Evolutionary conservation across 2,329 filamentous ascomycete genomes (phyloP).

Genomic region (Tolypocladium tropicale): DNA sequence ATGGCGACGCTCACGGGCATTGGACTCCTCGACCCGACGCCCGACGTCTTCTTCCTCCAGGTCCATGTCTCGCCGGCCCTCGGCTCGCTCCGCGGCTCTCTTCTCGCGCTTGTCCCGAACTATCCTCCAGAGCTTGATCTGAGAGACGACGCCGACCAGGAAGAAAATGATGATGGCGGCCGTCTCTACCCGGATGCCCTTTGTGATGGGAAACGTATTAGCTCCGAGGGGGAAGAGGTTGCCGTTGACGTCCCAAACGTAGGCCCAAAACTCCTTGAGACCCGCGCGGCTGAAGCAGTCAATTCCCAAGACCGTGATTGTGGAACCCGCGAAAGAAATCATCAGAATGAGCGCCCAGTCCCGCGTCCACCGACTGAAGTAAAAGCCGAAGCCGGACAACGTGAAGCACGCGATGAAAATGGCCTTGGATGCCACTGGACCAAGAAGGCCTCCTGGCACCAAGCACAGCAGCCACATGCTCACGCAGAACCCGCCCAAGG

Average conservation of each 20-base stretch:
- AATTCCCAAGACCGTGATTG: conserved; percentile 69
- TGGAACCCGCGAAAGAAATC: conserved; percentile 75
- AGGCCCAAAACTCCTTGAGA: conserved; percentile 92
- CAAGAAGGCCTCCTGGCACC: conserved; percentile 64
- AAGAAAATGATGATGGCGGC: conserved; percentile 67
- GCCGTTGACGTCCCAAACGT: conserved; percentile 75
- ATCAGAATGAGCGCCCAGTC: conserved; percentile 66
- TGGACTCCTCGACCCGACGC: conserved; percentile 52
- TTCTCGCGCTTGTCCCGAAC: conserved; percentile 52
- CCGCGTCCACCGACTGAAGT: conserved; percentile 69
- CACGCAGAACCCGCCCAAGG: conserved; percentile 77
- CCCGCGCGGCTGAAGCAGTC: conserved; percentile 88
- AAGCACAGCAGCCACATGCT: conserved; percentile 86
- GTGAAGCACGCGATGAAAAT: conserved; percentile 70
- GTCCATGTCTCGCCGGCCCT: conserved; percentile 43
- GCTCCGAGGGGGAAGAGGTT: conserved; percentile 69
- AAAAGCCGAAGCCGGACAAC: conserved; percentile 57
- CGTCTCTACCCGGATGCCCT: conserved; percentile 76
- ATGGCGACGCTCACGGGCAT: conserved; percentile 47
- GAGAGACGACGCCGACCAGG: conserved; percentile 68
- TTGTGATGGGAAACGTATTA: conserved; percentile 73
- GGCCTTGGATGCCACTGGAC: conserved; percentile 48
- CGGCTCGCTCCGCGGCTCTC: conserved; percentile 38
- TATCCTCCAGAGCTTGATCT: conserved; percentile 77
- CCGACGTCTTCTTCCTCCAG: conserved; percentile 62